phyloP scores from a whole-genome alignment of 805 yeast species.

The Wickerhamomyces subpelliculosus region DNA sequence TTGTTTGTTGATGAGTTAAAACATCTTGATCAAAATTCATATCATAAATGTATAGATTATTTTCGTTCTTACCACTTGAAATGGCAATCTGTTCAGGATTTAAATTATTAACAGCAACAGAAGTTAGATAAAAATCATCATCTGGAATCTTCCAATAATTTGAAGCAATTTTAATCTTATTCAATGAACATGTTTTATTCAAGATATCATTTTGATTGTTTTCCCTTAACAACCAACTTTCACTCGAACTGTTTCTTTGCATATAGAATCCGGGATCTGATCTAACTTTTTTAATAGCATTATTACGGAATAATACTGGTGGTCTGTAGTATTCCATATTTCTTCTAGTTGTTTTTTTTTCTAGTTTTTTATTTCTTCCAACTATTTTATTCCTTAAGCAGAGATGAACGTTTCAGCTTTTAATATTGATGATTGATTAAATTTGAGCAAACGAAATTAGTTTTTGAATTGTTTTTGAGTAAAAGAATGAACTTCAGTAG shows the following conservation, averaged over 20 bases:
- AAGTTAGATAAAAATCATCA: conserved; percentile 35
- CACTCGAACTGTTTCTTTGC: conserved; percentile 7
- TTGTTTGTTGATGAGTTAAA: conserved; percentile 53
- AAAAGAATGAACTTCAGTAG: no score
- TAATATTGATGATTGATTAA: no score
- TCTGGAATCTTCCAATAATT: conserved; percentile 24
- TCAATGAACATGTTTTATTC: conserved; percentile 34
- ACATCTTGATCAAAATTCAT: conserved; percentile 29
- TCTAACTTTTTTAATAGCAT: conserved; percentile 17
- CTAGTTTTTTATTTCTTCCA: no score
- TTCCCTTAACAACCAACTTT: conserved; percentile 16
- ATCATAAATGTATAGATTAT: conserved; percentile 47
- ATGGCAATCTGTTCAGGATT: conserved; percentile 37
- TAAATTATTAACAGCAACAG: conserved; percentile 28
- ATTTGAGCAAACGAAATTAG: no score
- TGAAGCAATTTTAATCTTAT: conserved; percentile 27
- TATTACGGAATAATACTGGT: conserved; percentile 19
- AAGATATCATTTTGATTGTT: conserved; percentile 23
- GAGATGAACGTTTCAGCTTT: no score
- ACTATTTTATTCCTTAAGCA: no score
- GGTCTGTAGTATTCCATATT: conserved; percentile 22
- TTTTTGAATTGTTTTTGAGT: no score
- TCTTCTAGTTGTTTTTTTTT: no score
- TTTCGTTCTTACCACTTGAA: conserved; percentile 37
- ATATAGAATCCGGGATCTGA: conserved; percentile 9